phyloP scores from a whole-genome alignment of 768 basidiomycete species.

The Trametes sanguinea region DNA sequence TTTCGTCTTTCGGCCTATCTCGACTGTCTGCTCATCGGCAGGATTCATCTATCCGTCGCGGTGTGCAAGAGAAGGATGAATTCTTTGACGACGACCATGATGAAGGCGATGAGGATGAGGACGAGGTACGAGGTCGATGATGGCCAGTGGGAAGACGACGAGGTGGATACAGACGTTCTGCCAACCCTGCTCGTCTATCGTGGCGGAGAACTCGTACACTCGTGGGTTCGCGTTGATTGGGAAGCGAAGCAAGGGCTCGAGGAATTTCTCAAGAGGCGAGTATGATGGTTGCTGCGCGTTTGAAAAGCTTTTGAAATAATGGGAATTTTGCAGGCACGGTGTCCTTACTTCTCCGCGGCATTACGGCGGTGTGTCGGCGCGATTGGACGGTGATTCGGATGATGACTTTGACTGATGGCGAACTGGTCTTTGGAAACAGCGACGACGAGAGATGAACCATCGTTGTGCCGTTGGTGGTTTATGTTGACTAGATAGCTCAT shows the following conservation, averaged over 20 bases:
- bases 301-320: not conserved
- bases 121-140: conserved; percentile 37
- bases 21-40: conserved; percentile 25
- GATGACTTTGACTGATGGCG: conserved; percentile 47
- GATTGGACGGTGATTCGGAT: conserved; percentile 49
- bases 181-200: conserved; percentile 80
- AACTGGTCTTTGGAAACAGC: conserved; percentile 34
- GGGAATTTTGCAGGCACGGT: conserved; percentile 36
- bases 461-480: no score
- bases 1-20: conserved; percentile 23
- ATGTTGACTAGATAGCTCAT: no score
- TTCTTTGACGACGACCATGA: conserved; percentile 39
- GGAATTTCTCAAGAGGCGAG: conserved; percentile 63
- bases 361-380: conserved; percentile 31
- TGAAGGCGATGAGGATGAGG: conserved; percentile 47
- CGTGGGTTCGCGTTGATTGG: conserved; percentile 90
- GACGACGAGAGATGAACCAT: conserved; percentile 28
- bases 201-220: conserved; percentile 80
- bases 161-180: conserved; percentile 77
- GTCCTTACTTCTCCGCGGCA: conserved; percentile 41
- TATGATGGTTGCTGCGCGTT: not conserved
- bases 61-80: conserved; percentile 21
- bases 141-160: conserved; percentile 54
- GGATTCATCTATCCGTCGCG: conserved; percentile 26
- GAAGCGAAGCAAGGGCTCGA: conserved; percentile 71